Evolutionary conservation across 805 yeast species (phyloP), one percentile per base, ranked within the genome.

Genomic region (Schwanniomyces vanrijiae): DNA sequence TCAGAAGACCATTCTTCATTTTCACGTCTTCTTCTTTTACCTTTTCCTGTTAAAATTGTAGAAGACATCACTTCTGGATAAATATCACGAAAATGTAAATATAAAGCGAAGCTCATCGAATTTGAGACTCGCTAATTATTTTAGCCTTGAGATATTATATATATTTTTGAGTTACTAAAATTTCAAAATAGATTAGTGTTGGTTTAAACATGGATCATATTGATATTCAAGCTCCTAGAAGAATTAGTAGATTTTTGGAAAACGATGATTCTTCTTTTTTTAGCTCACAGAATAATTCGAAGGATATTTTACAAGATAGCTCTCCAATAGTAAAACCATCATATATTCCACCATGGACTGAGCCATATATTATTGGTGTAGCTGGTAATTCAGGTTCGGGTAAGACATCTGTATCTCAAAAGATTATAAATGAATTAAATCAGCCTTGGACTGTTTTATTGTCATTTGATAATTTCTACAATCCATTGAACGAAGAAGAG

Each of bases 361-460:
- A 54, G 67, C 73, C 71, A 11, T 74, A 69, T 22, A 77, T 67
- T 7, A 80, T 74, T 34, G 85, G 86, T 0, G 63, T 60, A 7
- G 73, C 69, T 2, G 84, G 83, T 3, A 67, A 72, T 43, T 68
- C 73, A 13, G 78, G 98, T 1, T 88, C 96, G 0, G 99, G 99
- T 1, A 92, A 92, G 62, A 92, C 98, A 0, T 86, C 96, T 29
- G 89, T 94, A 16, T 94, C 97, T 0, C 83, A 90, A 33, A 79
- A 81, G 52, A 85, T 94, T 55, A 88, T 91, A 44, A 80, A 85
- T 46, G 83, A 84, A 51, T 68, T 80, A 49, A 84, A 89, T 66
- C 89, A 89, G 46, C 98, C 98, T 0, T 91, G 98, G 97, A 89
- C 97, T 0, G 92, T 94, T 10, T 72, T 94, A 47, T 61, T 92